phyloP scores from a whole-genome alignment of 768 basidiomycete genomes.

The Collybia nuda region DNA sequence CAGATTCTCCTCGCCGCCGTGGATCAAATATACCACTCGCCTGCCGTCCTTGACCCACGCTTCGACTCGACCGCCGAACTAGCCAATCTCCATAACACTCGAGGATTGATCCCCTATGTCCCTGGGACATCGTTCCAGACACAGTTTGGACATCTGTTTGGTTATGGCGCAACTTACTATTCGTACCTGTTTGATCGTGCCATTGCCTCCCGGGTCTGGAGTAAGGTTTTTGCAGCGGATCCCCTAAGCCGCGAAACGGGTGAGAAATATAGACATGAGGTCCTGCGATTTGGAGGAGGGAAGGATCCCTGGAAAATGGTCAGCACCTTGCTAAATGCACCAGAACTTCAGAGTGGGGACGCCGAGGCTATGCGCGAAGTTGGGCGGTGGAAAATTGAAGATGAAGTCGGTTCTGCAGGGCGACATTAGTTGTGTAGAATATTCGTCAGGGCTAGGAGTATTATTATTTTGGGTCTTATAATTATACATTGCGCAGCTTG shows the following conservation, averaged over 20 bases:
- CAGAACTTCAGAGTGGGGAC: constrained; percentile 71
- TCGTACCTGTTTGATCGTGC: constrained; percentile 96
- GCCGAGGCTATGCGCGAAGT: constrained; percentile 86
- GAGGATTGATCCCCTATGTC: constrained; percentile 83
- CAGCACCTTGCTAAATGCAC: constrained; percentile 60
- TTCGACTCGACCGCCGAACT: constrained; percentile 79
- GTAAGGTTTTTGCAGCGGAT: constrained; percentile 63
- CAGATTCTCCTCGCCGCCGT: constrained; percentile 88
- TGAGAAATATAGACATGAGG: constrained; percentile 75
- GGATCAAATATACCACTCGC: constrained; percentile 90
- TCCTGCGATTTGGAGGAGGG: constrained; percentile 83
- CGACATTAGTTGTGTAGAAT: too few species aligned
- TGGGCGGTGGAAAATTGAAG: constrained; percentile 84
- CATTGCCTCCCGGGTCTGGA: constrained; percentile 92
- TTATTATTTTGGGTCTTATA: too few species aligned
- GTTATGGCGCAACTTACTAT: constrained; percentile 98
- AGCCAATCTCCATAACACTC: constrained; percentile 58
- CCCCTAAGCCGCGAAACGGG: constrained; percentile 75
- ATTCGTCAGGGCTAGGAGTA: too few species aligned
- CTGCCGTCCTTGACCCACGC: constrained; percentile 44
- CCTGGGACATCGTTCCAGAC: constrained; percentile 90
- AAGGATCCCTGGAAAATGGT: constrained; percentile 96
- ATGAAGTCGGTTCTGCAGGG: constrained; percentile 60
- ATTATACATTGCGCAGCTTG: too few species aligned
- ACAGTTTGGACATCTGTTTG: constrained; percentile 92